Evolutionary conservation across 1,284 basidiomycete species (phyloP), one percentile per base, ranked within the genome.

Genomic region (Uromyces viciae-fabae): DNA sequence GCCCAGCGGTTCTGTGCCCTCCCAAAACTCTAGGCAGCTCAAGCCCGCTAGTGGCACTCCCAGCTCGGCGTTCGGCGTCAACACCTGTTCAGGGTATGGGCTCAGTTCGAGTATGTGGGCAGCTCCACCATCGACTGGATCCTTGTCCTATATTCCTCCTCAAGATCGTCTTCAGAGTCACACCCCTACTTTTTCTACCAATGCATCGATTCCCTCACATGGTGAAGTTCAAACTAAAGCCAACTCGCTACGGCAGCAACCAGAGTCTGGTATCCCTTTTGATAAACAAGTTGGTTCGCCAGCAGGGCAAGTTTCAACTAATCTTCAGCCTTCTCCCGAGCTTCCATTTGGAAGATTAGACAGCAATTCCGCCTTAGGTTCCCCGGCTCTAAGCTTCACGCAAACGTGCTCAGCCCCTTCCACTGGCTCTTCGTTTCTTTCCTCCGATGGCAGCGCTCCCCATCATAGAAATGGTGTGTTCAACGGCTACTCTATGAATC

Each of bases 31-130:
- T 14, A 42, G 69, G 40, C 69, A 80, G 3, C 69, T 28, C 22
- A 22, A 25, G 17, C 11, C 46, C 3, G n/a, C 38, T 52, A 36
- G 49, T 17, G 75, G 52, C 14, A 22, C 11, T 36, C 46, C 42
- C 36, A 14, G 25, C 42, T 22, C 75, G 25, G 49, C 64, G 28
- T 64, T 64, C n/a, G 58, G 69, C 11, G 43, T 42, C 9, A 28
- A 31, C 52, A 52, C 56, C 56, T 38, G 25, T 36, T 80, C 78
- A 15, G 78, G 78, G 19, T 80, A 72, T 74, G 43, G 69, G 40
- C 78, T 80, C 38, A 80, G 78, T 71, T 72, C 78, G 33, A 80
- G 78, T 31, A 80, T 80, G 78, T 80, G 78, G 78, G 78, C 78
- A 25, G 69, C 69, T 38, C 78, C 78, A 14, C 8, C 54, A 42